Evolutionary conservation across 441 rosid species (phyloP).

Genomic region (Omphalea diandra): DNA sequence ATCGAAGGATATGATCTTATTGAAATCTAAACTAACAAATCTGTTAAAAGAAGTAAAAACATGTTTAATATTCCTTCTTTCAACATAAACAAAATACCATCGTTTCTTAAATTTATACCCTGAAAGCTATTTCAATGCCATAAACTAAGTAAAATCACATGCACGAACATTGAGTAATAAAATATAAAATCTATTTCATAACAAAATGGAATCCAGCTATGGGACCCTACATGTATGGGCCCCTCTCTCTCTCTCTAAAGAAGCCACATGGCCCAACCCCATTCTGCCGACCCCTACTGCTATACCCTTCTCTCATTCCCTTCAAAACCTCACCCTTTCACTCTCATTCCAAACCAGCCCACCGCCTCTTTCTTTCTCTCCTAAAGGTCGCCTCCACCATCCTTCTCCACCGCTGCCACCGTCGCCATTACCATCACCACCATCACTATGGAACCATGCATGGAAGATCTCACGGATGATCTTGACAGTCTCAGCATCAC

Average conservation of each 20-base stretch:
- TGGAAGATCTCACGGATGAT: conserved; percentile 40
- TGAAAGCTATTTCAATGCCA: neutral
- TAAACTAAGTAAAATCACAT: neutral
- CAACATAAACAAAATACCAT: neutral
- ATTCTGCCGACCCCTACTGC: conserved; percentile 30
- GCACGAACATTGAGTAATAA: neutral
- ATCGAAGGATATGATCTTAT: neutral
- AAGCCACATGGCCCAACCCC: conserved; percentile 30
- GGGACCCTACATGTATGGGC: conserved; percentile 9
- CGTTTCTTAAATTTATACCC: neutral
- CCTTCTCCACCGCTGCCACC: neutral
- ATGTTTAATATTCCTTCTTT: neutral
- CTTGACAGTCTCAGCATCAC: conserved; percentile 42
- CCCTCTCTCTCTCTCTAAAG: conserved; percentile 11
- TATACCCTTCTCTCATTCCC: neutral
- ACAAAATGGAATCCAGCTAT: conserved; percentile 14
- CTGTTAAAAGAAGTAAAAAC: neutral
- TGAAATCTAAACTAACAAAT: neutral
- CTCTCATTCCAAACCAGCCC: neutral
- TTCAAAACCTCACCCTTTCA: conserved; percentile 16
- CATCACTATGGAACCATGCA: conserved; percentile 30
- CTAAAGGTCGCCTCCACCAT: neutral
- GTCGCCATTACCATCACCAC: neutral
- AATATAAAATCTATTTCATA: neutral
- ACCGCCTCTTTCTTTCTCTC: neutral